Percentiles rank a stretch among this genome's conserved stretches.
Conservation (phyloP, 1,284 basidiomycete genomes). For the Marasmius fiardii region DNA sequence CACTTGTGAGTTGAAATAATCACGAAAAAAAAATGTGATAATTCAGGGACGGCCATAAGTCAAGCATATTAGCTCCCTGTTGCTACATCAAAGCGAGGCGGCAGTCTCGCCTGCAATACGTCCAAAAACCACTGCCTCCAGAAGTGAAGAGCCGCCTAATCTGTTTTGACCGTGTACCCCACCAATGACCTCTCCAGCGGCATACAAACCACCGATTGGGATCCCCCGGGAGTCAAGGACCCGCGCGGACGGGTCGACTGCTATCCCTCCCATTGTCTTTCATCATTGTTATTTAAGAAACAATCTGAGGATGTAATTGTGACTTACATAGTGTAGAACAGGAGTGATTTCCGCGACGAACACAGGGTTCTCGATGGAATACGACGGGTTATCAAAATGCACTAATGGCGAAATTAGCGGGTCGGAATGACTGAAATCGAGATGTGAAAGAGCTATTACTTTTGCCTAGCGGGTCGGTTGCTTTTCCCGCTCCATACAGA, state of each 20-base stretch:
- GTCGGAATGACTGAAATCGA: neutral
- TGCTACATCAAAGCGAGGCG: neutral
- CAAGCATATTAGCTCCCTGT: no score
- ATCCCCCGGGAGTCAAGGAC: slow-evolving; percentile 61
- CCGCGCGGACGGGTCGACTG: slow-evolving; percentile 71
- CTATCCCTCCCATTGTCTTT: slow-evolving; percentile 81
- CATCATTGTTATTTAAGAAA: neutral
- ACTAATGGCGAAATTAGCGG: slow-evolving; percentile 1
- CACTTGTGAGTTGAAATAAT: no score
- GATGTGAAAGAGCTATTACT: slow-evolving; percentile 22
- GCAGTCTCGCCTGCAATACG: slow-evolving; percentile 67
- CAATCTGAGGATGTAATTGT: neutral
- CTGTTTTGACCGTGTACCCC: slow-evolving; percentile 89
- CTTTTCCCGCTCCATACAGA: slow-evolving; percentile 15
- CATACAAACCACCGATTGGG: slow-evolving; percentile 74
- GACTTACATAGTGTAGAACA: slow-evolving; percentile 65
- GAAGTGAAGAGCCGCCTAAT: slow-evolving; percentile 72
- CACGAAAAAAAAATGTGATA: no score
- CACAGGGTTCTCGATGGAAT: slow-evolving; percentile 11
- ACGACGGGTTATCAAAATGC: slow-evolving; percentile 17
- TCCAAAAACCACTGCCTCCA: slow-evolving; percentile 83
- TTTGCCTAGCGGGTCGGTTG: slow-evolving; percentile 74
- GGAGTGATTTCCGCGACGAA: slow-evolving; percentile 77
- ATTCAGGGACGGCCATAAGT: neutral
- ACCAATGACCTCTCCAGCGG: slow-evolving; percentile 84